Conservation (phyloP, 2,329 filamentous ascomycete species). For the Xylogone sp. region DNA sequence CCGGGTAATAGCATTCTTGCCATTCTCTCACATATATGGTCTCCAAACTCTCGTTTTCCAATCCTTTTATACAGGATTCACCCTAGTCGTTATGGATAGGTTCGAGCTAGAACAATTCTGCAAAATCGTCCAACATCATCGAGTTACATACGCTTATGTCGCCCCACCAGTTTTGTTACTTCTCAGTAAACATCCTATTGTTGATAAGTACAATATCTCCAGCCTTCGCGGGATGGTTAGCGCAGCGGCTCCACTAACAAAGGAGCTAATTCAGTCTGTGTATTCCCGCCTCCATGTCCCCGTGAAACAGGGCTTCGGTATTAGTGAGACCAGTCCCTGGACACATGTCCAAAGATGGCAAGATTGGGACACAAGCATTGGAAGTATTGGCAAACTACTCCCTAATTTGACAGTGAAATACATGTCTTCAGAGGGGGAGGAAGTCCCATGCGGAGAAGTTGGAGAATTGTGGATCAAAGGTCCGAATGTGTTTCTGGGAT, state of each 20-base stretch:
- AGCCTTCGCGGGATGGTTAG: conserved; percentile 71
- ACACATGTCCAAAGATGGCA: conserved; percentile 68
- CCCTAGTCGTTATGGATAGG: conserved; percentile 65
- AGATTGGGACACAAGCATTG: conserved; percentile 71
- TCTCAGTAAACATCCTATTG: conserved; percentile 70
- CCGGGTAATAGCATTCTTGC: conserved; percentile 69
- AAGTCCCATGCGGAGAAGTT: conserved; percentile 55
- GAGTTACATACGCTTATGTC: conserved; percentile 72
- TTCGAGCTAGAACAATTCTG: conserved; percentile 80
- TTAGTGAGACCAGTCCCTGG: conserved; percentile 80
- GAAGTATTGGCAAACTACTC: conserved; percentile 70
- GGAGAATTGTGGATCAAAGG: conserved; percentile 58
- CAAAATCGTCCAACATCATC: conserved; percentile 65
- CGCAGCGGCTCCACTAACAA: conserved; percentile 75
- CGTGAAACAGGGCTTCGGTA: conserved; percentile 85
- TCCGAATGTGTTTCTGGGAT: conserved; percentile 76
- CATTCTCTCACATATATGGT: conserved; percentile 74
- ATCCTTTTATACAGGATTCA: conserved; percentile 58
- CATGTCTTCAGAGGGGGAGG: conserved; percentile 58
- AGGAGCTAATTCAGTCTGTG: conserved; percentile 70
- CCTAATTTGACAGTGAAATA: conserved; percentile 77
- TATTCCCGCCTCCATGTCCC: conserved; percentile 68
- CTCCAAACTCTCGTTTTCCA: conserved; percentile 68
- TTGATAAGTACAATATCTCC: conserved; percentile 76
- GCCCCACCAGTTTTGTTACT: conserved; percentile 78